These are phyloP conservation scores for Melocanna baccifera DNA, from an alignment of 176 grass and related monocot species.

Conservation along the genomic window DNA sequence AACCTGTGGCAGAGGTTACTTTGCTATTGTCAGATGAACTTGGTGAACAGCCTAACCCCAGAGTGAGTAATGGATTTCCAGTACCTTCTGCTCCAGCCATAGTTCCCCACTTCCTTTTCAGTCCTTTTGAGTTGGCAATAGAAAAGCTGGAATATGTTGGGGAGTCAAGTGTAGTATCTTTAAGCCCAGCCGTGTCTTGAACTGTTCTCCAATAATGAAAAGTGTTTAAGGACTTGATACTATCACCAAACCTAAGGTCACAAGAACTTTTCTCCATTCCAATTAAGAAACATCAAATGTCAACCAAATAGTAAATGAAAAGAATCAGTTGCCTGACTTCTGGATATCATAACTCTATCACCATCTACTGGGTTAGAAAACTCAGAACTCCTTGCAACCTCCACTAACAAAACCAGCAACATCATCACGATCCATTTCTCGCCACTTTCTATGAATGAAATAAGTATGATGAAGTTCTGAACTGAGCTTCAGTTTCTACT, in stretches of 20 bases:
- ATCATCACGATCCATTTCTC: conserved; percentile 78
- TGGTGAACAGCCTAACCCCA: conserved; percentile 54
- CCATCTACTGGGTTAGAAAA: conserved; percentile 42
- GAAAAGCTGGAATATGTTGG: conserved; percentile 31
- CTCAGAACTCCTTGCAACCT: conserved; percentile 52
- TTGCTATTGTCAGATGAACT: conserved; percentile 70
- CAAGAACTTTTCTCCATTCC: conserved; percentile 50
- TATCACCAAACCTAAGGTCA: conserved; percentile 39
- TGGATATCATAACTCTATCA: conserved; percentile 46
- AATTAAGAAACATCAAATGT: conserved; percentile 19
- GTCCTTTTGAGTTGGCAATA: conserved; percentile 24
- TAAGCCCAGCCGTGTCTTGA: conserved; percentile 25
- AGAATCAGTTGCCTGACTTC: conserved; percentile 60
- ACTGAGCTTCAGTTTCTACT: conserved; percentile 45
- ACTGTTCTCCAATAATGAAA: conserved; percentile 29
- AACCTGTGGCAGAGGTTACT: conserved; percentile 61
- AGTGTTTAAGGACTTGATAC: conserved; percentile 15
- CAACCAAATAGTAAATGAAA: conserved; percentile 50
- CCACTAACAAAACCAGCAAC: conserved; percentile 89
- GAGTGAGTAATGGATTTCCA: conserved; percentile 38
- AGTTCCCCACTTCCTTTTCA: conserved; percentile 43
- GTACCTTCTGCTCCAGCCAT: conserved; percentile 32
- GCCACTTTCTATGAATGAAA: conserved; percentile 49
- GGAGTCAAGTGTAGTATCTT: conserved; percentile 36
- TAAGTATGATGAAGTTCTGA: conserved; percentile 36